Base-by-base conservation (phyloP, 192 early-diverging fungal genomes). In the Backusella parvicylindrica region DNA sequence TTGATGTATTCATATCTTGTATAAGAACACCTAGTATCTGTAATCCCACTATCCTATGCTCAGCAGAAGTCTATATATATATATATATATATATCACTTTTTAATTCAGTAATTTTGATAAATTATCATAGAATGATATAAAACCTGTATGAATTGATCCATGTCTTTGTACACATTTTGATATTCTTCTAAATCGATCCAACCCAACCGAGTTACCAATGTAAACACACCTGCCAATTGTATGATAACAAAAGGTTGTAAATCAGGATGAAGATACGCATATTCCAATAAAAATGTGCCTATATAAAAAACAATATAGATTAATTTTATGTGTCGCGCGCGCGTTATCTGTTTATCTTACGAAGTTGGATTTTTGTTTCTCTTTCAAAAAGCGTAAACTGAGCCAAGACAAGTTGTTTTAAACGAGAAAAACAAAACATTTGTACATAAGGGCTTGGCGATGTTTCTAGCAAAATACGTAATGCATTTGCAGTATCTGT, bases 141-240 rank as follows among this genome's bases (percentile, higher is more conserved):
- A 21, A 18, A 89, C 89, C 82, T 88, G 84, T 40, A 90, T 75
- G 56, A 89, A 90, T 40, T 88, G 83, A 53, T 82, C 72, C 26
- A 90, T 71, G 64, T 88, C 84, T 28, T 84, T 75, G 47, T 86
- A 70, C 21, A 90, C 76, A 41, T 86, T 79, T n/a, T 81, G 81
- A 70, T 93, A 94, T 73, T 89, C 87, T 35, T 91, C 89, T n/a
- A 83, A 70, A 56, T 94, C 93, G 35, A 91, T 84, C 92, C 93
- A 94, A 35, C 90, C 91, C n/a, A 92, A 69, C 70, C 90, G 91
- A 23, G 90, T 90, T 28, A 94, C 79, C 49, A 89, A 64, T 1
- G 89, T 84, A 76, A 92, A 87, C 2, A 94, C 78, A 73, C 89
- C 81, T 5, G 87, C 85, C 35, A 91, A 78, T 66, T 83, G 82